These are phyloP conservation scores for Didymella segeticola DNA, from an alignment of 2,329 filamentous ascomycete genomes.

Conservation along the genomic window DNA sequence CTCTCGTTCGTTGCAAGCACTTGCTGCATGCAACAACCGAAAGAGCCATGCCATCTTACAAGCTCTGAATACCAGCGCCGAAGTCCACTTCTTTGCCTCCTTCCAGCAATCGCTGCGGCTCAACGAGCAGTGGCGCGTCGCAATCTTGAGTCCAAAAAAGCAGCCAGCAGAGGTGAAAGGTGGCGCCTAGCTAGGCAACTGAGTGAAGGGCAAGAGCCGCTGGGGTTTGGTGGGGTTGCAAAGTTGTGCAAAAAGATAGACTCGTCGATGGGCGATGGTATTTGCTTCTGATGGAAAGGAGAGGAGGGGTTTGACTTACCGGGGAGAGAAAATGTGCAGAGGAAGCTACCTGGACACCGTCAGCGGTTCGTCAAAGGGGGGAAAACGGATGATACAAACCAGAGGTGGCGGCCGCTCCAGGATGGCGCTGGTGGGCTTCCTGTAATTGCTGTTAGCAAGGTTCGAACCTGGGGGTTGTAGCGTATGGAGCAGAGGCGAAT, in stretches of 20 bases:
- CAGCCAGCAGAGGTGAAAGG: not conserved
- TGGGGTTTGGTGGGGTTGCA: no score
- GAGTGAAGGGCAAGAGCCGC: no score
- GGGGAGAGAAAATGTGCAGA: not conserved
- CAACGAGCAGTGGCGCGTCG: no score
- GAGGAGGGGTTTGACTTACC: not conserved
- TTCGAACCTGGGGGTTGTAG: not conserved
- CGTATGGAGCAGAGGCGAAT: not conserved
- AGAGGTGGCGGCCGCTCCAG: not conserved
- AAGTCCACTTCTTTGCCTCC: no score
- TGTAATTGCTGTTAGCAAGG: not conserved
- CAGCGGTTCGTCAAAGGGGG: not conserved
- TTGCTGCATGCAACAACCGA: not conserved
- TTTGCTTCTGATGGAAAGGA: not conserved
- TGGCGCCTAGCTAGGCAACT: no score
- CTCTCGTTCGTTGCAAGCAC: conserved; percentile 1
- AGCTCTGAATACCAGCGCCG: no score
- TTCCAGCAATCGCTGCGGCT: no score
- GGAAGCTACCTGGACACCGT: not conserved
- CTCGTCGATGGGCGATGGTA: not conserved
- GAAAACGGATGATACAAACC: no score
- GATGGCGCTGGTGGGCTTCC: not conserved
- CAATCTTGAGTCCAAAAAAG: no score
- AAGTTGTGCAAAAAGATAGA: not conserved
- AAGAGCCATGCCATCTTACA: not conserved